phyloP scores from a whole-genome alignment of 2,329 filamentous ascomycete species.

The Aspergillus ibericus region DNA sequence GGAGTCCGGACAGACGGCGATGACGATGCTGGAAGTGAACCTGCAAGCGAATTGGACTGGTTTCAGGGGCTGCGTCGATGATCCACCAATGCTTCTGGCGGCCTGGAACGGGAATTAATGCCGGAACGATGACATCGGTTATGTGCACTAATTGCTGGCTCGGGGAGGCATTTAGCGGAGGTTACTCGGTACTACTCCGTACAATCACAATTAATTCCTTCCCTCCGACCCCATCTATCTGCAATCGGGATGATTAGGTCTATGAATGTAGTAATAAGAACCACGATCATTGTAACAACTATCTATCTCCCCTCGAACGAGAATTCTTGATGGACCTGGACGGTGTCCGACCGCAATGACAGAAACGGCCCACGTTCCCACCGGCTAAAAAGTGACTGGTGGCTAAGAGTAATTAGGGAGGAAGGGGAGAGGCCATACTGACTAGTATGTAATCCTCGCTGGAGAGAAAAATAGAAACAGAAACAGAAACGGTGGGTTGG shows the following conservation, averaged over 20 bases:
- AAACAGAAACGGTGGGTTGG: background rate
- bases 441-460: too few species aligned
- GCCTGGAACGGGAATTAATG: background rate
- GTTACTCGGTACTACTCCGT: too few species aligned
- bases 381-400: conserved; percentile 5
- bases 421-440: background rate
- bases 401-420: conserved; percentile 3
- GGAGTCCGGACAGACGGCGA: background rate
- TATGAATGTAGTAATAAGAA: background rate
- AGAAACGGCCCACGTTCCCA: conserved; percentile 10
- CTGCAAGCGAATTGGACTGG: background rate
- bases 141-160: too few species aligned
- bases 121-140: background rate
- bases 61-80: background rate
- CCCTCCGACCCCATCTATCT: too few species aligned
- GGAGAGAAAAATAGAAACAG: background rate
- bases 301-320: too few species aligned
- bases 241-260: too few species aligned
- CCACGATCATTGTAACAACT: too few species aligned
- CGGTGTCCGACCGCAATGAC: background rate
- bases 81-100: background rate
- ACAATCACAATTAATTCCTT: too few species aligned
- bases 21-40: background rate
- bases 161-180: too few species aligned
- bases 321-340: too few species aligned